These are phyloP conservation scores for Fusarium drepaniforme DNA, from an alignment of 2,329 filamentous ascomycete species.

Conservation along the genomic window DNA sequence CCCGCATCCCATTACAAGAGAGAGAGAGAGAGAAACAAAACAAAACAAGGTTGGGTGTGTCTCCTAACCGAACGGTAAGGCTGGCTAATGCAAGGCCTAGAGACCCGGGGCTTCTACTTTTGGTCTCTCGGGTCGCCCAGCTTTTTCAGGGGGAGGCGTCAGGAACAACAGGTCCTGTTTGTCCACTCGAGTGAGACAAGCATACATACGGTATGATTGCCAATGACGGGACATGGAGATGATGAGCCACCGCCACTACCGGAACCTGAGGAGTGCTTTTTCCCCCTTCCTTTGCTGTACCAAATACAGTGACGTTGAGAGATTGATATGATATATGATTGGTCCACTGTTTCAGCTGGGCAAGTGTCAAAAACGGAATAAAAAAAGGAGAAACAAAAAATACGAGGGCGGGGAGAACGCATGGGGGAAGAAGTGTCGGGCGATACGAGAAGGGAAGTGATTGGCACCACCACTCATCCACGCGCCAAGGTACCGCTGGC, in stretches of 20 bases:
- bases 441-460: slow-evolving; percentile 32
- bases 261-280: background rate
- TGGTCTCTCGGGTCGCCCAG: background rate
- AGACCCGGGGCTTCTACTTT: background rate
- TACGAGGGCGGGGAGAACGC: slow-evolving; percentile 21
- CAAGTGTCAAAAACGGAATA: background rate
- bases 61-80: slow-evolving; percentile 14
- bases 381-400: slow-evolving; percentile 3
- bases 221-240: background rate
- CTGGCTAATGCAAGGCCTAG: slow-evolving; percentile 33
- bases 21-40: background rate
- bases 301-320: background rate
- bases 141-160: slow-evolving; percentile 15
- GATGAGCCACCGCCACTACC: background rate
- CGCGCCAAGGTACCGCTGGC: slow-evolving; percentile 3
- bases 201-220: background rate
- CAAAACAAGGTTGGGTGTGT: background rate
- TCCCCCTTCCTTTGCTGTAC: background rate
- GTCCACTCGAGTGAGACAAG: slow-evolving; percentile 15
- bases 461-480: slow-evolving; percentile 25
- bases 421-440: background rate
- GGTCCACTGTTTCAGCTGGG: background rate
- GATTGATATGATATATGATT: background rate
- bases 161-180: background rate
- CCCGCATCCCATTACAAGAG: background rate